These are phyloP conservation scores for Geotrichum aggregatum DNA, from an alignment of 1,139 yeast species.

Conservation along the genomic window DNA sequence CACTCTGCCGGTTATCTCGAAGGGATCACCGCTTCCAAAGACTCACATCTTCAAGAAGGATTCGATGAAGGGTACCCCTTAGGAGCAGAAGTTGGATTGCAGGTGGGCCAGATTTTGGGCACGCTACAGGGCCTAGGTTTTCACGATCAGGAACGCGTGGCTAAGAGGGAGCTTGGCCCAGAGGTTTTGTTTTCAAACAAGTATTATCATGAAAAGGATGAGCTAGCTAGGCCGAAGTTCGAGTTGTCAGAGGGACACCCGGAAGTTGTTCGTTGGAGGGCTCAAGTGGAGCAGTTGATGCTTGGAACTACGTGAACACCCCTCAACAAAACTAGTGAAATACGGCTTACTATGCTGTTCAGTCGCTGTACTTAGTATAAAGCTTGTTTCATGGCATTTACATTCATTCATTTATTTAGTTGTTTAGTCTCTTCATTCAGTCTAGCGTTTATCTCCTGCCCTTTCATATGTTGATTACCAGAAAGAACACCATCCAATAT, in stretches of 20 bases:
- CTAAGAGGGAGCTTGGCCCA: constrained; percentile 51
- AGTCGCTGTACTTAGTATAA: no score
- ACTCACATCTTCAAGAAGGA: constrained; percentile 66
- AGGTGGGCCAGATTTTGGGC: constrained; percentile 67
- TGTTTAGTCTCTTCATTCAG: no score
- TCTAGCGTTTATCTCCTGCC: no score
- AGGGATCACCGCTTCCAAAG: constrained; percentile 71
- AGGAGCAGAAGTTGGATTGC: constrained; percentile 67
- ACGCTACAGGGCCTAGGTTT: constrained; percentile 35
- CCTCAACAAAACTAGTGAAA: no score
- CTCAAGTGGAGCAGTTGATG: background rate
- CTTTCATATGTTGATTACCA: constrained; percentile 49
- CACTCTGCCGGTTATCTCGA: constrained; percentile 79
- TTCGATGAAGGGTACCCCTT: constrained; percentile 74
- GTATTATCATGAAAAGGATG: constrained; percentile 51
- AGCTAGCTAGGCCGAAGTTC: constrained; percentile 28
- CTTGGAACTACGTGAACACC: no score
- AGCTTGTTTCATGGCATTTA: no score
- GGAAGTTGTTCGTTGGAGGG: constrained; percentile 15
- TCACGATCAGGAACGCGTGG: constrained; percentile 36
- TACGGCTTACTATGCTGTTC: no score
- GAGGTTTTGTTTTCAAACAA: constrained; percentile 47
- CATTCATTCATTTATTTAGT: no score
- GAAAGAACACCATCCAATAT: constrained; percentile 98
- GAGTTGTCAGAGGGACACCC: constrained; percentile 22